phyloP scores from a whole-genome alignment of 2,329 filamentous ascomycete species.

The Ophiosphaerella korrae region DNA sequence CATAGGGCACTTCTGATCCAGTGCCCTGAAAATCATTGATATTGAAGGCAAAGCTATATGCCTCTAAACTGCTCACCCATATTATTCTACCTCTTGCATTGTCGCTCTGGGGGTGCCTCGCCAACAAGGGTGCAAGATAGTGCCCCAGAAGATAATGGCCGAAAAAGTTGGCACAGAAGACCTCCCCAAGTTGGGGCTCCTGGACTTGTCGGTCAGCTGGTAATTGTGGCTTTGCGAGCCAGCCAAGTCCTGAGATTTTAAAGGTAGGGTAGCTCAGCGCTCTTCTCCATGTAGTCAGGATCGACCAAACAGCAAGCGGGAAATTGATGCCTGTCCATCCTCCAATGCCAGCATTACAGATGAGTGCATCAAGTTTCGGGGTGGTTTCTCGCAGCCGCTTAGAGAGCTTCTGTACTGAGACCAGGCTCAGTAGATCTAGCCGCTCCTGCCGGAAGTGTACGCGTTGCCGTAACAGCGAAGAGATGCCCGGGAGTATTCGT shows the following conservation, averaged over 20 bases:
- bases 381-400: constrained; percentile 60
- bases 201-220: constrained; percentile 30
- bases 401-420: constrained; percentile 61
- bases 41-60: constrained; percentile 62
- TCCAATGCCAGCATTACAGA: constrained; percentile 88
- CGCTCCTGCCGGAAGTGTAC: constrained; percentile 62
- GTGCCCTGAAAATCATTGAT: constrained; percentile 78
- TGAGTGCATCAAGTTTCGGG: constrained; percentile 75
- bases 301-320: constrained; percentile 60
- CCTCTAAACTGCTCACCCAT: constrained; percentile 86
- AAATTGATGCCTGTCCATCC: constrained; percentile 84
- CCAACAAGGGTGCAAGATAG: constrained; percentile 75
- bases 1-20: constrained; percentile 69
- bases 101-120: constrained; percentile 50
- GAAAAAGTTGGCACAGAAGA: constrained; percentile 92
- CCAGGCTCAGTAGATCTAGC: constrained; percentile 62
- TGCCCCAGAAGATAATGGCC: constrained; percentile 92
- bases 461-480: constrained; percentile 47
- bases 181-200: constrained; percentile 71
- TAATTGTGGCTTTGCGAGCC: constrained; percentile 60
- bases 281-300: constrained; percentile 68
- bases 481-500: constrained; percentile 44
- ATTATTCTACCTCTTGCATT: constrained; percentile 69
- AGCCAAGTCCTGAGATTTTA: constrained; percentile 68
- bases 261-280: constrained; percentile 77